Percentiles rank a stretch among this genome's conserved stretches.
These are phyloP conservation scores for Craterostigma plantagineum DNA, from an alignment of 257 asterid genomes.

Conservation along the genomic window DNA sequence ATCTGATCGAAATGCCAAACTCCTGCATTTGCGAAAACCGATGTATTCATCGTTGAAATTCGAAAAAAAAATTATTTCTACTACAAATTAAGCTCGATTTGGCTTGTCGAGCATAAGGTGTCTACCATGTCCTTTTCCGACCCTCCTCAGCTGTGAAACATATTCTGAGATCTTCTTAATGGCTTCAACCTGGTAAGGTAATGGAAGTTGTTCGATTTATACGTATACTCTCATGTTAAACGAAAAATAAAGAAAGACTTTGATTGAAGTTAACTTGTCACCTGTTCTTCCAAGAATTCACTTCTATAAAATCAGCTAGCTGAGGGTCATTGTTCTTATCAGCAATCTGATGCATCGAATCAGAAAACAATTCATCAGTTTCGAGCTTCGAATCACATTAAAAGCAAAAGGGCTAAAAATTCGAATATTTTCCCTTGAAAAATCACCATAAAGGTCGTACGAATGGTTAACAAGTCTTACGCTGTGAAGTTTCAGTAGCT, in stretches of 20 bases:
- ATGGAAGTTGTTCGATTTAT: too few species aligned
- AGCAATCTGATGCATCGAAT: slow-evolving; percentile 37
- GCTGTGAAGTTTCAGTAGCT: slow-evolving; percentile 7
- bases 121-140: slow-evolving; percentile 85
- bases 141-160: slow-evolving; percentile 66
- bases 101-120: too few species aligned
- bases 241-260: too few species aligned
- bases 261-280: not conserved
- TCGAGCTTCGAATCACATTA: not conserved
- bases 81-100: too few species aligned
- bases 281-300: slow-evolving; percentile 40
- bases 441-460: too few species aligned
- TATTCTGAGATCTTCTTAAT: slow-evolving; percentile 59
- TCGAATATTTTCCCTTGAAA: too few species aligned
- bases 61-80: too few species aligned
- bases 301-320: slow-evolving; percentile 47
- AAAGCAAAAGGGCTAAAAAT: not conserved
- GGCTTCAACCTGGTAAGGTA: slow-evolving; percentile 36
- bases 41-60: too few species aligned
- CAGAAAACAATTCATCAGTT: not conserved
- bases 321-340: slow-evolving; percentile 39
- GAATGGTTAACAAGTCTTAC: too few species aligned
- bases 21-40: too few species aligned
- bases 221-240: too few species aligned
- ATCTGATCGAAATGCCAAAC: slow-evolving; percentile 40